Percentiles rank a stretch among this genome's conserved stretches.
Conservation (phyloP, 2,329 filamentous ascomycete species). For the Aspergillus quadrilineatus region DNA sequence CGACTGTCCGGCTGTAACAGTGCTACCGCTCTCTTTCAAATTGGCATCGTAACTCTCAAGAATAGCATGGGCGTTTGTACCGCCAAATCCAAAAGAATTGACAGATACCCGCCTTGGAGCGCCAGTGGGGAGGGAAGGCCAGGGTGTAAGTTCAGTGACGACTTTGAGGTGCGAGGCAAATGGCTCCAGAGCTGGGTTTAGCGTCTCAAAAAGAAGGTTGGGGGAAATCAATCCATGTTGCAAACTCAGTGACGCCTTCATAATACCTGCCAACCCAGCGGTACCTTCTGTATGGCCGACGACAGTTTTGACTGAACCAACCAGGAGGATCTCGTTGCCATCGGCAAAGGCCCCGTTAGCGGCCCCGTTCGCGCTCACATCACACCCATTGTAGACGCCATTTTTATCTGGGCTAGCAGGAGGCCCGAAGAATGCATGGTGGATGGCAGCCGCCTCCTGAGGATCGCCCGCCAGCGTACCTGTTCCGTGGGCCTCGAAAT, state of each 20-base stretch:
- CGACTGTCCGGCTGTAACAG: too few species aligned
- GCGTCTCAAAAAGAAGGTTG: background rate
- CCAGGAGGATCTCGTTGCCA: background rate
- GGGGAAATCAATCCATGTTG: slow-evolving; percentile 3
- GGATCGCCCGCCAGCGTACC: slow-evolving; percentile 29
- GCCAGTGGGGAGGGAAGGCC: background rate
- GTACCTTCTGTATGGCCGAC: slow-evolving; percentile 31
- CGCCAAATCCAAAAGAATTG: background rate
- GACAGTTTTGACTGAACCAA: slow-evolving; percentile 32
- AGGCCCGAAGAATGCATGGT: slow-evolving; percentile 12
- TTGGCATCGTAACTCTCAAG: too few species aligned
- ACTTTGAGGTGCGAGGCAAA: background rate
- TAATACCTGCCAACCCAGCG: slow-evolving; percentile 24
- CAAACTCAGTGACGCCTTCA: slow-evolving; percentile 23
- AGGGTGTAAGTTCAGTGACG: background rate
- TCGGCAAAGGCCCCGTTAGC: background rate
- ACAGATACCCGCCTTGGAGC: background rate
- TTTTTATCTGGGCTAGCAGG: too few species aligned
- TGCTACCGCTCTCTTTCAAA: too few species aligned
- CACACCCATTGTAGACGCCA: too few species aligned
- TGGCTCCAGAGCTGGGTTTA: slow-evolving; percentile 2
- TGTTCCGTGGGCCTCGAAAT: slow-evolving; percentile 37
- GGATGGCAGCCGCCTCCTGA: slow-evolving; percentile 25
- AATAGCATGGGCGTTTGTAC: too few species aligned
- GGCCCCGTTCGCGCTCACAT: background rate